Conservation (phyloP, 2,329 filamentous ascomycete species). For the Aspergillus fischeri region DNA sequence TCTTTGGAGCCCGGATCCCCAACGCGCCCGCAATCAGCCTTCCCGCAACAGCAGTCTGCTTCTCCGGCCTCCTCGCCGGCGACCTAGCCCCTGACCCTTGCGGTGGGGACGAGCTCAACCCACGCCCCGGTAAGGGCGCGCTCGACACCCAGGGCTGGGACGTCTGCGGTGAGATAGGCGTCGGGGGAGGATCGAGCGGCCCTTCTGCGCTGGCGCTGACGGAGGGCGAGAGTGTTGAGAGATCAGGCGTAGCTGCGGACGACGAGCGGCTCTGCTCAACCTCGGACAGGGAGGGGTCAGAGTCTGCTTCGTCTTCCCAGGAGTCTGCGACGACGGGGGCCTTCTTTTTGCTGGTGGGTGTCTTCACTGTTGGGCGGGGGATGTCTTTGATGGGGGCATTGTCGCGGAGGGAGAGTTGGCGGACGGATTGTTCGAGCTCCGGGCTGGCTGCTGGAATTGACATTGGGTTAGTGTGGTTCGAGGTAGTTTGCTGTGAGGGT, state of each 20-base stretch:
- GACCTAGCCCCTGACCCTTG: slow-evolving; percentile 10
- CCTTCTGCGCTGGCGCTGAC: slow-evolving; percentile 26
- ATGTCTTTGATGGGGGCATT: slow-evolving; percentile 11
- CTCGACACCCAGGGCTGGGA: slow-evolving; percentile 20
- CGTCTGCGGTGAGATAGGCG: slow-evolving; percentile 56
- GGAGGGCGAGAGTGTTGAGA: slow-evolving; percentile 20
- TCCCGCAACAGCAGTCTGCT: slow-evolving; percentile 86
- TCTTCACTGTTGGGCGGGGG: slow-evolving; percentile 4
- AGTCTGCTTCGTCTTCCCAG: slow-evolving; percentile 70
- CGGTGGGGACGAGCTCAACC: slow-evolving; percentile 13
- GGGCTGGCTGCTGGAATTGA: slow-evolving; percentile 15
- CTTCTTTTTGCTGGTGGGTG: slow-evolving; percentile 23
- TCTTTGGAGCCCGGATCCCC: slow-evolving; percentile 72
- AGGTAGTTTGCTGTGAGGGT: neutral
- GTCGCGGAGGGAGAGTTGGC: slow-evolving; percentile 27
- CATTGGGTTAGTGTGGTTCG: slow-evolving; percentile 11
- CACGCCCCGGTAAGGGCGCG: slow-evolving; percentile 11
- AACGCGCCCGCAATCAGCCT: slow-evolving; percentile 86
- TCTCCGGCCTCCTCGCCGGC: slow-evolving; percentile 63
- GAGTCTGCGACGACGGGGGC: slow-evolving; percentile 60
- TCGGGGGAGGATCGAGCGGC: slow-evolving; percentile 59
- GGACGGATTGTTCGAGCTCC: slow-evolving; percentile 31
- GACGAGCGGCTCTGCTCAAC: neutral
- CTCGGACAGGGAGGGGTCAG: slow-evolving; percentile 6
- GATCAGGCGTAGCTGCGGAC: slow-evolving; percentile 5